Conservation (phyloP, 352 stramenopile species). For the Globisporangium paddicum region DNA sequence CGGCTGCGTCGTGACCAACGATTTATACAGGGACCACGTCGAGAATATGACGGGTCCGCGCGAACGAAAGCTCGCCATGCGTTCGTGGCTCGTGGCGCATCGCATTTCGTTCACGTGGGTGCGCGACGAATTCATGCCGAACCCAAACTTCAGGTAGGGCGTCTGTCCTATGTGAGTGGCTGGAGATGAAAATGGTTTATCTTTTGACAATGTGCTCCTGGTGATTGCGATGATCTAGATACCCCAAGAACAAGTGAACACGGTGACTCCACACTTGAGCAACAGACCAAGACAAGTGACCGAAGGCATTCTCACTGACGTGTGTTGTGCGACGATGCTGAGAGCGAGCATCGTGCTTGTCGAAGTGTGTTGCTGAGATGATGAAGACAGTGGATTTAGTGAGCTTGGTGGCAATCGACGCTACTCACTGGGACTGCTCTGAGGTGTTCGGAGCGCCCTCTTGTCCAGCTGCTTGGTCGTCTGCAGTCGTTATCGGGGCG, state of each 20-base stretch:
- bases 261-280: background rate
- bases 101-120: conserved; percentile 88
- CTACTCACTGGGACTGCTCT: background rate
- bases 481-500: background rate
- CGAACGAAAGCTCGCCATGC: conserved; percentile 55
- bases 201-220: background rate
- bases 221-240: background rate
- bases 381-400: background rate
- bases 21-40: conserved; percentile 84
- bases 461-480: background rate
- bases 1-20: conserved; percentile 84
- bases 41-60: conserved; percentile 55
- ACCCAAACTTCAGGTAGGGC: conserved; percentile 73
- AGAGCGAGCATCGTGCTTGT: background rate
- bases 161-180: background rate
- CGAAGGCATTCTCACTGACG: background rate
- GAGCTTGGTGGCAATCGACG: background rate
- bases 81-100: conserved; percentile 59
- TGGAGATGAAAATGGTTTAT: background rate
- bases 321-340: background rate
- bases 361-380: background rate
- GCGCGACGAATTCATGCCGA: conserved; percentile 82
- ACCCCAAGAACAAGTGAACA: background rate
- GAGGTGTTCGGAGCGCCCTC: background rate
- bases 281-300: background rate